These are phyloP conservation scores for Hirschioporus abietinus DNA, from an alignment of 768 basidiomycete species.

Conservation along the genomic window DNA sequence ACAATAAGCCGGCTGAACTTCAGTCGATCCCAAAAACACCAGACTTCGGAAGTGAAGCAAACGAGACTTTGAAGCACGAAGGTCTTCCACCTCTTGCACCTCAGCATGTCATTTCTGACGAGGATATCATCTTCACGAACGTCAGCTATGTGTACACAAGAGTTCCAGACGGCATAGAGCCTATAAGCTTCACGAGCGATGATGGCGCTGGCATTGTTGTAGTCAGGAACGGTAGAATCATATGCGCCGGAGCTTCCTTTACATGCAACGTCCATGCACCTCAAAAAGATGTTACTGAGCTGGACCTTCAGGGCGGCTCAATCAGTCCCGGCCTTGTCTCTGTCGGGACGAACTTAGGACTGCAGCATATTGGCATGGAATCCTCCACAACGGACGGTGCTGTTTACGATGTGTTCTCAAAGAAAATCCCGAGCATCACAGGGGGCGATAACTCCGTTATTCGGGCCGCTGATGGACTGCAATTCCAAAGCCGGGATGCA, in stretches of 20 bases:
- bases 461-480: conserved; percentile 59
- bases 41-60: conserved; percentile 55
- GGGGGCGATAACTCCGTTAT: conserved; percentile 31
- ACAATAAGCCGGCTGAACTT: conserved; percentile 39
- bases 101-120: conserved; percentile 24
- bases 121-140: conserved; percentile 45
- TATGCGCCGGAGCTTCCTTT: conserved; percentile 34
- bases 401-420: conserved; percentile 25
- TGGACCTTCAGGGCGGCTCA: conserved; percentile 64
- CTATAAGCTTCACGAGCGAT: neutral
- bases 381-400: conserved; percentile 31
- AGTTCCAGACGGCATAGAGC: neutral
- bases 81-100: conserved; percentile 66
- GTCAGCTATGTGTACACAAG: conserved; percentile 36
- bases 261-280: conserved; percentile 8
- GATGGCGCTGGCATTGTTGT: conserved; percentile 32
- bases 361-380: conserved; percentile 33
- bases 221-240: conserved; percentile 47
- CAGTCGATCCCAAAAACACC: conserved; percentile 52
- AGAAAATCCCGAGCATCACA: conserved; percentile 11
- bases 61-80: conserved; percentile 49
- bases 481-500: conserved; percentile 44
- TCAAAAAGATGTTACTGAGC: conserved; percentile 15
- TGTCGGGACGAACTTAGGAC: conserved; percentile 45
- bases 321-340: conserved; percentile 53